These are phyloP conservation scores for Coleophoma cylindrospora DNA, from an alignment of 2,329 filamentous ascomycete genomes.

Conservation along the genomic window DNA sequence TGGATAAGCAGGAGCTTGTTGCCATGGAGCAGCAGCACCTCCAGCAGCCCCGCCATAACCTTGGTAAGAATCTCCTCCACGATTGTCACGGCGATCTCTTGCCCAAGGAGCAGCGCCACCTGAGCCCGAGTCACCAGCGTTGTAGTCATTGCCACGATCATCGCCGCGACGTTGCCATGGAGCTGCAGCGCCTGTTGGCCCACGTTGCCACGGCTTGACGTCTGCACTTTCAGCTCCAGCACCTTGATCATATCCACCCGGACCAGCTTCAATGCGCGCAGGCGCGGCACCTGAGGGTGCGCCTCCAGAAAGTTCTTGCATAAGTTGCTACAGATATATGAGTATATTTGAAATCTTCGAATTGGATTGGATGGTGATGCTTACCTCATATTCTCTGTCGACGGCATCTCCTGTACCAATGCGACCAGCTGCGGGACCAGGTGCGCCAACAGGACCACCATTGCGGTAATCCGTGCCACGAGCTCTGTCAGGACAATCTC, in stretches of 20 bases:
- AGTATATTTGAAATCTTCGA: too few species aligned
- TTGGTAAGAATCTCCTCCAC: conserved; percentile 41
- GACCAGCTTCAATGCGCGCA: conserved; percentile 82
- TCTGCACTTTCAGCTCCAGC: conserved; percentile 41
- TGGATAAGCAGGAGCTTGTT: conserved; percentile 22
- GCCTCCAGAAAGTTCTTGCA: conserved; percentile 90
- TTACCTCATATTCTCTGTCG: conserved; percentile 91
- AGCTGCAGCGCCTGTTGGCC: conserved; percentile 76
- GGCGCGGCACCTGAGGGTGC: conserved; percentile 54
- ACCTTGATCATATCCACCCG: conserved; percentile 54
- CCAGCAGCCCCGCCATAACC: conserved; percentile 21
- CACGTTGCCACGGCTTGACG: conserved; percentile 83
- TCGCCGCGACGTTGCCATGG: conserved; percentile 60
- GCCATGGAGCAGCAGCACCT: background rate
- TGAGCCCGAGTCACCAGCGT: conserved; percentile 24
- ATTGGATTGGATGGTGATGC: conserved; percentile 23
- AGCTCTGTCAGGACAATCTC: conserved; percentile 90
- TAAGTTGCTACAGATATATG: conserved; percentile 66
- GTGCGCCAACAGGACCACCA: conserved; percentile 45
- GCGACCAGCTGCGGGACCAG: conserved; percentile 52
- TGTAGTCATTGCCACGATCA: conserved; percentile 34
- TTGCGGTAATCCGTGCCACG: conserved; percentile 89
- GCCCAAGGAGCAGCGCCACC: conserved; percentile 54
- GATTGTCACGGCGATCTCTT: conserved; percentile 46
- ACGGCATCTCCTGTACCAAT: conserved; percentile 76